Conservation (phyloP, 495 filamentous ascomycete genomes). For the Penicillium cataractarum region DNA sequence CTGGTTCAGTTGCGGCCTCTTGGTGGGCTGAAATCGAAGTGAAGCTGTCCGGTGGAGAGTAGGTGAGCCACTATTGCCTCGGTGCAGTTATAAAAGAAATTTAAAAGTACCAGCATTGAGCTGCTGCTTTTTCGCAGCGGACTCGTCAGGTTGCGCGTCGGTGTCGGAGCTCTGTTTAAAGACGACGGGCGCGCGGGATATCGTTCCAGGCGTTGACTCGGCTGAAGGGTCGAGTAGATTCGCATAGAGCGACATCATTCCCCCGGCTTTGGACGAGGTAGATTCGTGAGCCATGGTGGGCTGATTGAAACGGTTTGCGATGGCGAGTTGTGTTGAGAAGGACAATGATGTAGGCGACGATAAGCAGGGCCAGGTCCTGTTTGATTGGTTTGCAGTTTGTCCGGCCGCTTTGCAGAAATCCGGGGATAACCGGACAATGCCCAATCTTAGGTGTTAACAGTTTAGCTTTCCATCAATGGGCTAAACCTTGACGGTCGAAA, state of each 20-base stretch:
- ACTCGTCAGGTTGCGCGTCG: slow-evolving; percentile 55
- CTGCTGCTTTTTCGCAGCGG: slow-evolving; percentile 68
- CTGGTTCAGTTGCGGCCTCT: slow-evolving; percentile 71
- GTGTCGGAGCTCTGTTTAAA: slow-evolving; percentile 62
- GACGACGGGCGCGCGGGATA: slow-evolving; percentile 78
- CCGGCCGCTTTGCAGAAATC: neutral
- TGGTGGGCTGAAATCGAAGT: slow-evolving; percentile 86
- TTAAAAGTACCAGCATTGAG: slow-evolving; percentile 71
- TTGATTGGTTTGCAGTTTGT: neutral
- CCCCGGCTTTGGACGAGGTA: slow-evolving; percentile 37
- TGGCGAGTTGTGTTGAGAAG: neutral
- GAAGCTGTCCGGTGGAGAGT: slow-evolving; percentile 56
- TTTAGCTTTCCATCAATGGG: no score
- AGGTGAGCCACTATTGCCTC: slow-evolving; percentile 53
- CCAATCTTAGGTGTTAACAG: no score
- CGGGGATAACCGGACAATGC: neutral
- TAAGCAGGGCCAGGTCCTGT: neutral
- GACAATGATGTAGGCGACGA: neutral
- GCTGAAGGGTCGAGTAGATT: slow-evolving; percentile 60
- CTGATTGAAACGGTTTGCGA: neutral
- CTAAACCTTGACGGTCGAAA: no score
- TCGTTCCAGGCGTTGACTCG: slow-evolving; percentile 60
- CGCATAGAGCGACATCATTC: slow-evolving; percentile 63
- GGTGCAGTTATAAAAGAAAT: slow-evolving; percentile 26
- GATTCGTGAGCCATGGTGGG: slow-evolving; percentile 43